Conservation (phyloP, 1,139 yeast genomes). For the Candida buenavistaensis region DNA sequence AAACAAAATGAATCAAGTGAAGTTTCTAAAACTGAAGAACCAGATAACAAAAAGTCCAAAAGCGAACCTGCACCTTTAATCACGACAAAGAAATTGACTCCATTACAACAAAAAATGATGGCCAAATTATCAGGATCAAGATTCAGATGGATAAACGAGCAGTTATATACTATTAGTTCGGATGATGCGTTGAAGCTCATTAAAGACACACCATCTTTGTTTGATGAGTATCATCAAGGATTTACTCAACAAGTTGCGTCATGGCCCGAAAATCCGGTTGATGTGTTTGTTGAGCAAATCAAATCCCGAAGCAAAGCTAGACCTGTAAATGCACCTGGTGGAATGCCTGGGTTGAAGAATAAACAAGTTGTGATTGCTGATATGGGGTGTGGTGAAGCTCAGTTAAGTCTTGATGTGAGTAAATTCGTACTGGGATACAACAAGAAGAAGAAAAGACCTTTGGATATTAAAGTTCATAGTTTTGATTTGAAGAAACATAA, state of each 20-base stretch:
- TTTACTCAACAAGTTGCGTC: slow-evolving; percentile 91
- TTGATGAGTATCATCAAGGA: slow-evolving; percentile 94
- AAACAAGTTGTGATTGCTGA: slow-evolving; percentile 80
- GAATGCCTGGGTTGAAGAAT: slow-evolving; percentile 67
- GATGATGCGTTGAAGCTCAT: slow-evolving; percentile 73
- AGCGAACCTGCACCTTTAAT: slow-evolving; percentile 19
- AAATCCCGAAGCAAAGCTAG: slow-evolving; percentile 55
- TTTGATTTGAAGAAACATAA: slow-evolving; percentile 88
- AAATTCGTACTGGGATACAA: slow-evolving; percentile 45
- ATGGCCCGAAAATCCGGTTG: slow-evolving; percentile 98
- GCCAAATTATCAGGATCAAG: slow-evolving; percentile 91
- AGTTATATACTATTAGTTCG: slow-evolving; percentile 81
- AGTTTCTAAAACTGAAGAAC: slow-evolving; percentile 2
- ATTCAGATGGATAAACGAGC: slow-evolving; percentile 97
- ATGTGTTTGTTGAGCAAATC: slow-evolving; percentile 76
- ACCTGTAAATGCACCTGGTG: slow-evolving; percentile 92
- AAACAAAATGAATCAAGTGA: slow-evolving; percentile 7
- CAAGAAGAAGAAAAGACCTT: slow-evolving; percentile 25
- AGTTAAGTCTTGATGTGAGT: slow-evolving; percentile 66
- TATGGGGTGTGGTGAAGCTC: slow-evolving; percentile 99
- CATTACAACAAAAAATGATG: slow-evolving; percentile 94
- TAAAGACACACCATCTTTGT: slow-evolving; percentile 78
- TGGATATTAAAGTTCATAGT: slow-evolving; percentile 71
- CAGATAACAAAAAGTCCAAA: slow-evolving; percentile 1
- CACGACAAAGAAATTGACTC: slow-evolving; percentile 59